A percentile compares a stretch with the other conserved stretches of the same genome.
Conservation (phyloP, 2,329 filamentous ascomycete species). For the Chaetomium globosum region DNA sequence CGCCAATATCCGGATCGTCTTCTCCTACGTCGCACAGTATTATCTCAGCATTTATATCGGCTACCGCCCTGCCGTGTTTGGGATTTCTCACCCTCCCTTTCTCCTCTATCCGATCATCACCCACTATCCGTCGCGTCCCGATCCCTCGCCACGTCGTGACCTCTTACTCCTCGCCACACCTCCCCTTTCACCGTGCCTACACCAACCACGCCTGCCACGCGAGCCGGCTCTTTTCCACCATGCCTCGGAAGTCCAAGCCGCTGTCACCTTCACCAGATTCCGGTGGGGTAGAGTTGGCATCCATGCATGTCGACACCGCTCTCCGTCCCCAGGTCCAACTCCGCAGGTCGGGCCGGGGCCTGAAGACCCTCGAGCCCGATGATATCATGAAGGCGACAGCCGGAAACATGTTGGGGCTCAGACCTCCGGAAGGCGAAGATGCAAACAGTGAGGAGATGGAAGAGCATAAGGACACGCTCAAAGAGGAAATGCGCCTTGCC, state of each 20-base stretch:
- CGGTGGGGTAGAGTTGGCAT: background rate
- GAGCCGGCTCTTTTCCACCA: conserved; percentile 2
- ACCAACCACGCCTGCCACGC: background rate
- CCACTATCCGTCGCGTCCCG: background rate
- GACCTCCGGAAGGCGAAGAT: background rate
- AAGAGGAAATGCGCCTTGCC: conserved; percentile 45
- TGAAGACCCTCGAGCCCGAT: conserved; percentile 22
- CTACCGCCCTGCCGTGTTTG: background rate
- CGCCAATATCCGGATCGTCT: conserved; percentile 6
- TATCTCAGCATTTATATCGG: conserved; percentile 8
- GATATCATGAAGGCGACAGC: conserved; percentile 18
- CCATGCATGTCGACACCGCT: conserved; percentile 8
- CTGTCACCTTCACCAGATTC: background rate
- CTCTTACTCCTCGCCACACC: background rate
- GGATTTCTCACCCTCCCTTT: background rate
- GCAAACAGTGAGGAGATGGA: conserved; percentile 12
- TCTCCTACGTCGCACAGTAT: conserved; percentile 11
- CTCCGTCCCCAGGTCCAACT: conserved; percentile 30
- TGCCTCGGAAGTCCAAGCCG: conserved; percentile 17
- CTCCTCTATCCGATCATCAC: background rate
- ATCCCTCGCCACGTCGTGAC: background rate
- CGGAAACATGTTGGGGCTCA: conserved; percentile 29
- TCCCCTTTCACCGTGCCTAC: background rate
- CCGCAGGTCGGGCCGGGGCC: conserved; percentile 31
- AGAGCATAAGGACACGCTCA: conserved; percentile 14